These are phyloP conservation scores for Puccinellia tenuiflora DNA, from an alignment of 176 grass and related monocot genomes.

Conservation along the genomic window DNA sequence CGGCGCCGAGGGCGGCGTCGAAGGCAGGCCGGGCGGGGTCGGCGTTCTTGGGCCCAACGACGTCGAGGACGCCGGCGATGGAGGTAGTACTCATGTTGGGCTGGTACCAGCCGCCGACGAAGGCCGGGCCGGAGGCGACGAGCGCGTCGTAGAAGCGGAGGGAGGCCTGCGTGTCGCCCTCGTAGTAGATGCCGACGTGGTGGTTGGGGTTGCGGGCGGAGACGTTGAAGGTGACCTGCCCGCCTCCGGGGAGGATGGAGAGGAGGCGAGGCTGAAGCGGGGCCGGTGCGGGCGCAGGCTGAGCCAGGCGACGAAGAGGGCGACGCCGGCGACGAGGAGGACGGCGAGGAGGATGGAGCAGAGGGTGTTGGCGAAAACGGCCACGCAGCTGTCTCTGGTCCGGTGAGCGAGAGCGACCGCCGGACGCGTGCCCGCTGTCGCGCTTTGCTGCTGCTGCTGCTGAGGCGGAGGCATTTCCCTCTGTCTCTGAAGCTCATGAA, in stretches of 20 bases:
- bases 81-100: constrained; percentile 47
- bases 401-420: neutral
- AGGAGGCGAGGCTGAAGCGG: constrained; percentile 34
- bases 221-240: constrained; percentile 32
- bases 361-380: constrained; percentile 29
- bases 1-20: constrained; percentile 1
- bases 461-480: neutral
- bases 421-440: neutral
- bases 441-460: neutral
- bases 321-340: constrained; percentile 31
- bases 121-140: constrained; percentile 25
- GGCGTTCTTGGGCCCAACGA: neutral
- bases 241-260: neutral
- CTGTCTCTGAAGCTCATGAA: neutral
- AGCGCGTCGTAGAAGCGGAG: constrained; percentile 28
- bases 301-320: constrained; percentile 58
- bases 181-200: constrained; percentile 59
- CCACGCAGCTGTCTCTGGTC: constrained; percentile 4
- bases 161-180: neutral
- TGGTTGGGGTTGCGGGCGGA: constrained; percentile 46
- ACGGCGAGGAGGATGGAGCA: constrained; percentile 38
- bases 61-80: constrained; percentile 19
- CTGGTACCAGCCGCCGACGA: constrained; percentile 42
- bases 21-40: constrained; percentile 26
- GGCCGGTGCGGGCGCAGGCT: constrained; percentile 59